Evolutionary conservation across 768 basidiomycete genomes (phyloP), one percentile per base, ranked within the genome.

Genomic region (Pleurotus pulmonarius): DNA sequence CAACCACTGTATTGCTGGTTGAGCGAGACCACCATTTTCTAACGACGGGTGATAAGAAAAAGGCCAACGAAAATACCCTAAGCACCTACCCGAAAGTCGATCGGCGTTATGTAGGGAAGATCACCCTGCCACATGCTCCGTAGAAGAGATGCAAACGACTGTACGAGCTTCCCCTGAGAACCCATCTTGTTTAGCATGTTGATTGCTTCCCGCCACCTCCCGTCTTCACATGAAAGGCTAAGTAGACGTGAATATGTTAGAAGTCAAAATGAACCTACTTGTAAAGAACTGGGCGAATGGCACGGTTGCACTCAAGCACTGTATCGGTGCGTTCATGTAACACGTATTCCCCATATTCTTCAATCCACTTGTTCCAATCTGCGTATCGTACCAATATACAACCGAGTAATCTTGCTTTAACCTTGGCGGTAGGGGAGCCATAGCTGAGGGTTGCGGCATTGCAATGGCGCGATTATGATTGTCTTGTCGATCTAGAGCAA

Each of bases 321-420:
- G 97, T 13, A 99, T 83, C 5, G 94, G 94, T 26, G 97, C 92
- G 69, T 98, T 98, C 94, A 98, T 98, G 67, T 98, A 99, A 69
- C 97, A 99, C 6, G 97, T 99, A 69, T 98, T 98, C 15, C 90
- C 88, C 58, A 98, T 67, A 68, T 99, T 99, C 81, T 95, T 95
- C 67, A 99, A 69, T 3, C 96, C 96, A 0, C 87, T 85, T 16
- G 85, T 85, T 20, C 87, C 88, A 54, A 94, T 85, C 59, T 87
- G 82, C 40, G 83, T 75, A 66, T 94, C 91, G 12, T 79, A 71
- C 94, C 94, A 98, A 69, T 90, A 95, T 4, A 77, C 77, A 18
- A 93, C 86, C 3, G 90, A 88, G 66, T 90, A 94, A 46, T 88
- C 85, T n/a, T 83, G 86, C 25, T 72, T 70, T 60, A 91, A 88